A percentile compares a stretch with the other conserved stretches of the same genome.
phyloP scores from a whole-genome alignment of 164 flowering plant species.

The Piper betle region DNA sequence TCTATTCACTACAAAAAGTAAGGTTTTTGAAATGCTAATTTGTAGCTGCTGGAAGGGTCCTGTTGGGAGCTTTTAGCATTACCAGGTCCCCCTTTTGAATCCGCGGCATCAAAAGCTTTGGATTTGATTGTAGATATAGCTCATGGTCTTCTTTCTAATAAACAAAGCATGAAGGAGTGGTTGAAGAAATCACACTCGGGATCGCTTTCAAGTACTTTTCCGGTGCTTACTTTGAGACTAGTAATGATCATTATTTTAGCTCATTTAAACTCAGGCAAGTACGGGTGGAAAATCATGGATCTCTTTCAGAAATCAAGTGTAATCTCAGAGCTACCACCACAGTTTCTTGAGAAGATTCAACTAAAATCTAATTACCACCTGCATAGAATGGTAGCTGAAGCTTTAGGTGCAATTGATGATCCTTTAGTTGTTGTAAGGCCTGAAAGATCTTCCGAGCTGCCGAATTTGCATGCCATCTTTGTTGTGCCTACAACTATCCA shows the following conservation, averaged over 20 bases:
- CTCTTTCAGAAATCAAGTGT: constrained; percentile 15
- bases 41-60: constrained; percentile 12
- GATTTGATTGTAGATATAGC: constrained; percentile 11
- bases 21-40: constrained; percentile 34
- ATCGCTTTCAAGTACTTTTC: neutral
- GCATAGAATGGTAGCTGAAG: constrained; percentile 24
- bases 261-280: constrained; percentile 20
- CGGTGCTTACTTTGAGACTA: constrained; percentile 27
- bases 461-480: constrained; percentile 16
- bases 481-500: constrained; percentile 18
- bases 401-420: constrained; percentile 34
- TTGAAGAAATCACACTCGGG: constrained; percentile 11
- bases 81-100: neutral
- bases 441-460: neutral
- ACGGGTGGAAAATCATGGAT: constrained; percentile 8
- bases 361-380: neutral
- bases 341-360: constrained; percentile 17
- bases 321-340: constrained; percentile 25
- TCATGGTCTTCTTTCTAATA: constrained; percentile 12
- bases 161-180: constrained; percentile 27
- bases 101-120: neutral
- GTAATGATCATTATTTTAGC: constrained; percentile 27
- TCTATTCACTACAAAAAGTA: constrained; percentile 32
- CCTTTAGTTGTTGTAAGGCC: constrained; percentile 45
- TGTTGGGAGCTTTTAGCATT: neutral